Conservation (phyloP, 257 asterid genomes). For the Solanum bukasovii region DNA sequence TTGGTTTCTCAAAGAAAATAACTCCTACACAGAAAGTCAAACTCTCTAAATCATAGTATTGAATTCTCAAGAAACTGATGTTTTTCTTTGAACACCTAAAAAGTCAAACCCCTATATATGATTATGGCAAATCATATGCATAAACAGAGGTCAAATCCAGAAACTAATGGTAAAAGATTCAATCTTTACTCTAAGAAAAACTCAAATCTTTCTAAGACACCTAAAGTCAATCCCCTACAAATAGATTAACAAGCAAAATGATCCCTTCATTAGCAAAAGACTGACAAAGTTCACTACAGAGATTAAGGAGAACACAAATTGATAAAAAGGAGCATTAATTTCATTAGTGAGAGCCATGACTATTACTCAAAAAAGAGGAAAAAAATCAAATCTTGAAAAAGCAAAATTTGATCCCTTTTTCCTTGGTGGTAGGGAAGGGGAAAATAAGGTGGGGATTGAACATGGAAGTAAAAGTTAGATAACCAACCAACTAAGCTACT, state of each 20-base stretch:
- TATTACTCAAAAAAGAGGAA: background rate
- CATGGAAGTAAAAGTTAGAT: rapidly evolving
- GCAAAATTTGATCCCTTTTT: background rate
- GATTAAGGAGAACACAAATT: background rate
- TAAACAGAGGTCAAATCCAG: background rate
- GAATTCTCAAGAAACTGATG: background rate
- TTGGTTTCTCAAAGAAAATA: background rate
- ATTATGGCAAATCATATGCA: background rate
- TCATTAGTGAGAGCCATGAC: slow-evolving; percentile 37
- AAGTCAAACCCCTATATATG: background rate
- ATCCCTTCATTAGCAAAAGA: background rate
- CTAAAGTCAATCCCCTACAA: slow-evolving; percentile 13
- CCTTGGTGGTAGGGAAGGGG: background rate
- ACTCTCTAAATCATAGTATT: background rate
- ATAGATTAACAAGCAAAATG: background rate
- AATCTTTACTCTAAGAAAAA: background rate
- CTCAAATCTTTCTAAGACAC: background rate
- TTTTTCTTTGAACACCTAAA: background rate
- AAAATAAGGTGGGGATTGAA: background rate
- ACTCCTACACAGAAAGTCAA: background rate
- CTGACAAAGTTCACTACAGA: background rate
- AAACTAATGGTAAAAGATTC: background rate
- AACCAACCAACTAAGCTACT: background rate
- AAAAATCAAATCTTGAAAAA: slow-evolving; percentile 10
- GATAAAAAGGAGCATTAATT: slow-evolving; percentile 13